Conservation (phyloP, 1,284 basidiomycete species). For the Naganishia sp. region DNA sequence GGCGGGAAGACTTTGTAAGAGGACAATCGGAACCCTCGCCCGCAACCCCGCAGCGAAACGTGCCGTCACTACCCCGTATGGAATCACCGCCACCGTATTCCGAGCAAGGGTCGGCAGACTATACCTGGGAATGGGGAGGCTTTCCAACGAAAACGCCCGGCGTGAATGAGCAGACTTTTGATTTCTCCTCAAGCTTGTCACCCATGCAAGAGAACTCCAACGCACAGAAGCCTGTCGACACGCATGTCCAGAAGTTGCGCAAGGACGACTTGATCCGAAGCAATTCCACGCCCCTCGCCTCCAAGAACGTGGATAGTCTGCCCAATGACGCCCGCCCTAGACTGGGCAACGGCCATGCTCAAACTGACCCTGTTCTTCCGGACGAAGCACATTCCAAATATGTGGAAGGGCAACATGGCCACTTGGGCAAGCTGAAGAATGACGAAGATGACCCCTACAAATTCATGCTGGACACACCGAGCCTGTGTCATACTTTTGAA, state of each 20-base stretch:
- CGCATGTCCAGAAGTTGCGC: neutral
- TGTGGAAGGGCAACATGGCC: constrained; percentile 20
- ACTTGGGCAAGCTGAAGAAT: constrained; percentile 49
- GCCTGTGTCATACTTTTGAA: constrained; percentile 53
- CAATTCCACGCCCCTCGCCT: constrained; percentile 7
- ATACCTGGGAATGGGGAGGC: constrained; percentile 52
- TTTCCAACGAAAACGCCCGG: constrained; percentile 36
- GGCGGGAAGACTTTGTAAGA: constrained; percentile 33
- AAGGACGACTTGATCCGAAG: constrained; percentile 9
- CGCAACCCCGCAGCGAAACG: neutral
- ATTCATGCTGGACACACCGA: constrained; percentile 56
- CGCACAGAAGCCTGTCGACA: neutral
- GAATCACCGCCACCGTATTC: constrained; percentile 16
- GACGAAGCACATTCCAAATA: constrained; percentile 8
- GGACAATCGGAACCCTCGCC: constrained; percentile 38
- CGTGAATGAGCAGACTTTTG: constrained; percentile 9
- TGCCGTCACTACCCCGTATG: constrained; percentile 26
- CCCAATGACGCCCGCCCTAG: neutral
- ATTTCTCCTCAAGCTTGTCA: neutral
- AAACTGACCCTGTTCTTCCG: constrained; percentile 11
- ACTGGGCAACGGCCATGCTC: constrained; percentile 2
- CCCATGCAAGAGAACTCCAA: neutral
- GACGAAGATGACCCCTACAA: constrained; percentile 55
- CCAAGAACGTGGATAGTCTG: neutral
- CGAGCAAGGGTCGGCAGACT: constrained; percentile 36